phyloP scores from a whole-genome alignment of 345 rosid genomes.

The Eucalyptus tenuipes region DNA sequence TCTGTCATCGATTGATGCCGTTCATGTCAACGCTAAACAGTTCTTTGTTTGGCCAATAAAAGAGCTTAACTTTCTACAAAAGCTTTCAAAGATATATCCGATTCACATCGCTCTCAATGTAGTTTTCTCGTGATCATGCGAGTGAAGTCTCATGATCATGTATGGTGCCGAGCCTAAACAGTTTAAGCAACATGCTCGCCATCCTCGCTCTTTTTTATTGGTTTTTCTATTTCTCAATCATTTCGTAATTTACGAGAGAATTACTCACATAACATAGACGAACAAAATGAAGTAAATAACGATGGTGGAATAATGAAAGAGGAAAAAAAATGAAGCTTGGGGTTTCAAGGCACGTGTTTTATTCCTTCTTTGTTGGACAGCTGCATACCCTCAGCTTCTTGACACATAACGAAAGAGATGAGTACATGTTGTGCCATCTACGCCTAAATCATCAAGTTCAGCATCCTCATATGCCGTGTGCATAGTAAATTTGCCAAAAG shows the following conservation, averaged over 20 bases:
- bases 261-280: not conserved
- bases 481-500: not conserved
- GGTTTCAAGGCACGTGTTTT: not conserved
- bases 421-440: not conserved
- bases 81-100: not conserved
- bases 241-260: not conserved
- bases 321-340: not conserved
- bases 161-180: not conserved
- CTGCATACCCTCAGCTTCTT: not conserved
- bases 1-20: not conserved
- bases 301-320: not conserved
- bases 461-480: not conserved
- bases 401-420: not conserved
- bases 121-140: not conserved
- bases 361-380: not conserved
- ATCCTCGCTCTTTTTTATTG: not conserved
- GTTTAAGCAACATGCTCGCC: not conserved
- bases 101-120: not conserved
- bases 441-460: not conserved
- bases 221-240: not conserved
- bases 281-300: not conserved
- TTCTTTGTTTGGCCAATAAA: not conserved
- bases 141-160: not conserved
- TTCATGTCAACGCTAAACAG: not conserved
- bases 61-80: not conserved